Evolutionary conservation across 257 asterid genomes (phyloP), one percentile per base, ranked within the genome.

Genomic region (Fraxinus excelsior): DNA sequence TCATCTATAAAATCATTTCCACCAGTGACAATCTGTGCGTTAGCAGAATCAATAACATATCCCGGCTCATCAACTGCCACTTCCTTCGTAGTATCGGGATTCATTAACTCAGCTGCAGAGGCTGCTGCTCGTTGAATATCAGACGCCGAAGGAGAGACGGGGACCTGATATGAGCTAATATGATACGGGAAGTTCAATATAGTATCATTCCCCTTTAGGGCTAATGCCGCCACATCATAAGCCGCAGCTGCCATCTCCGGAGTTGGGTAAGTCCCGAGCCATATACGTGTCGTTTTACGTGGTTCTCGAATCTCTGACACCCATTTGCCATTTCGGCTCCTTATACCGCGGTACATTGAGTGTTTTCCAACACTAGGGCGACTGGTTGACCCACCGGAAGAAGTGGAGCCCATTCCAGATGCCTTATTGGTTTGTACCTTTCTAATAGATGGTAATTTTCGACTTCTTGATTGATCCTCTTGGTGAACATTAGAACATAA

Each of bases 191-290:
- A 88, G 72, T 90, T 90, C 13, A 90, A 35, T 3, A 80, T 26
- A 7, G 84, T 75, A 2, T 83, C 85, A 10, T 14, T 62, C 16
- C 90, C 87, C 62, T 74, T 84, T 7, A 87, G 70, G 32, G 90
- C 90, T 32, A 80, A 56, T 25, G 87, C 90, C 2, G 90, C 90
- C 68, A 78, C 87, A 18, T 84, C 90, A 16, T 80, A 87, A 1
- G 88, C 88, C 0, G 88, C 84, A 0, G 90, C 90, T 0, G 88
- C 90, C 90, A 87, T 87, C 74, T 87, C 90, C 11, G 87, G 83
- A 0, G 81, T 78, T 7, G 87, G 87, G 13, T 84, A 84, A 1
- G 90, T 87, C 18, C 90, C 88, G 0, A 87, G 78, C 90, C 90
- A 87, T 70, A 87, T 80, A 26, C 90, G 85, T 0, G 86, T 78